A percentile compares a stretch with the other conserved stretches of the same genome.
Evolutionary conservation across 129 eudicot genomes (phyloP).

Genomic region (Lactuca saligna): DNA sequence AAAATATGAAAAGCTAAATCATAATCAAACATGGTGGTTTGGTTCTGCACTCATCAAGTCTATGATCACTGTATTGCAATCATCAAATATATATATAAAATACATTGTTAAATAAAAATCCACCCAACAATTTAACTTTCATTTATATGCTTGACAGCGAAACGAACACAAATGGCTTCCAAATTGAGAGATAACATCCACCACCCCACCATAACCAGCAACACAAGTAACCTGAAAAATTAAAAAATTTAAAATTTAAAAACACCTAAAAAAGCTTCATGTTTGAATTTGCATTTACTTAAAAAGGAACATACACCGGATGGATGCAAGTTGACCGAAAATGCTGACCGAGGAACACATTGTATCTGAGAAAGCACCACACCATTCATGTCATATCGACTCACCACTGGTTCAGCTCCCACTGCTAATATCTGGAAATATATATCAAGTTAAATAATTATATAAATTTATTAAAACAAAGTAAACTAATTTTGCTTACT

Average conservation of each 20-base stretch:
- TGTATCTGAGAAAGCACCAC: slow-evolving; percentile 67
- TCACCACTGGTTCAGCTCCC: slow-evolving; percentile 83
- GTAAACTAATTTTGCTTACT: slow-evolving; percentile 37
- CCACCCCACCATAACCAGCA: slow-evolving; percentile 88
- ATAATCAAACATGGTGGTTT: no score
- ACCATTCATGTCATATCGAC: slow-evolving; percentile 81
- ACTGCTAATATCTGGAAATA: slow-evolving; percentile 76
- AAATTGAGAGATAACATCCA: slow-evolving; percentile 81
- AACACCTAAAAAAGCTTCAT: background rate
- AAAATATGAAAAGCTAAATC: no score
- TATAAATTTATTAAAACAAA: background rate
- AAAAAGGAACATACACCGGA: slow-evolving; percentile 70
- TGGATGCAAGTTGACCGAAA: slow-evolving; percentile 83
- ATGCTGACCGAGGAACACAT: slow-evolving; percentile 79
- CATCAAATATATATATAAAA: background rate
- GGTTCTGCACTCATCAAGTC: no score
- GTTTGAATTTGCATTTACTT: no score
- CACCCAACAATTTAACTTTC: slow-evolving; percentile 11
- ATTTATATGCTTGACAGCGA: slow-evolving; percentile 38
- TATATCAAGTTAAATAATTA: background rate
- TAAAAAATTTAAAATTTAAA: background rate
- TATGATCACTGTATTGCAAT: no score
- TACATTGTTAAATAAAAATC: slow-evolving; percentile 9
- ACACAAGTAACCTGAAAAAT: slow-evolving; percentile 64
- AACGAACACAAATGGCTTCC: slow-evolving; percentile 91